Percentiles rank a stretch among this genome's conserved stretches.
Conservation (phyloP, 164 flowering plant genomes). For the grape (Vitis vinifera) region DNA sequence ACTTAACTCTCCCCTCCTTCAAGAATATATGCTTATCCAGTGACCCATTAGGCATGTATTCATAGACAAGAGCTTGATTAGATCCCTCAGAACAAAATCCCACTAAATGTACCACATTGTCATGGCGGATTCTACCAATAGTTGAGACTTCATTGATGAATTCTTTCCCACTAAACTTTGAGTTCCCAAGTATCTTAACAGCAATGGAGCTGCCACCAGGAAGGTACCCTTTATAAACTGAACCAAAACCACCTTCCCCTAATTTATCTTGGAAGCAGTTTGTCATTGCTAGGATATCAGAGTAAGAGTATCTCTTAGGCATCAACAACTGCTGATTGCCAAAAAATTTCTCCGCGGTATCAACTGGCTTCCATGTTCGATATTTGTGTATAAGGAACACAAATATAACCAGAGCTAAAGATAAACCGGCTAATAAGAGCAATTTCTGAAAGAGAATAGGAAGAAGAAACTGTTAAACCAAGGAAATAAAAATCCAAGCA, state of each 20-base stretch:
- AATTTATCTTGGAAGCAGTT: neutral
- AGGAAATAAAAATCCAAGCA: neutral
- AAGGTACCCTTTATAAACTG: conserved; percentile 1
- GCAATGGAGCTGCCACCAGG: neutral
- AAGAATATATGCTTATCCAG: neutral
- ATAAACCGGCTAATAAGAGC: too few species aligned
- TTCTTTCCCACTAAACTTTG: neutral
- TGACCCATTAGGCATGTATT: conserved; percentile 11
- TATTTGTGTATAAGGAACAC: conserved; percentile 14
- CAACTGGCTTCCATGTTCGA: neutral
- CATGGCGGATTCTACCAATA: neutral
- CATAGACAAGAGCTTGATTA: conserved; percentile 4
- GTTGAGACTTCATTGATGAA: neutral
- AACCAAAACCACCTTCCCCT: conserved; percentile 7
- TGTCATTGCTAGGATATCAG: conserved; percentile 10
- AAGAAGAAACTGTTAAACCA: too few species aligned
- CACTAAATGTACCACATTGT: neutral
- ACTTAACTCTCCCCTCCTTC: neutral
- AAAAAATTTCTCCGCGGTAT: neutral
- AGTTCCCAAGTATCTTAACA: neutral
- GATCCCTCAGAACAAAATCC: conserved; percentile 7
- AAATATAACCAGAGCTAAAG: neutral
- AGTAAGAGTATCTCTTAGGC: conserved; percentile 3
- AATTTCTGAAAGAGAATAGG: too few species aligned
- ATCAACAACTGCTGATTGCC: neutral